Evolutionary conservation across 257 asterid genomes (phyloP), one percentile per base, ranked within the genome.

Genomic region (Parsonsia alboflavescens): DNA sequence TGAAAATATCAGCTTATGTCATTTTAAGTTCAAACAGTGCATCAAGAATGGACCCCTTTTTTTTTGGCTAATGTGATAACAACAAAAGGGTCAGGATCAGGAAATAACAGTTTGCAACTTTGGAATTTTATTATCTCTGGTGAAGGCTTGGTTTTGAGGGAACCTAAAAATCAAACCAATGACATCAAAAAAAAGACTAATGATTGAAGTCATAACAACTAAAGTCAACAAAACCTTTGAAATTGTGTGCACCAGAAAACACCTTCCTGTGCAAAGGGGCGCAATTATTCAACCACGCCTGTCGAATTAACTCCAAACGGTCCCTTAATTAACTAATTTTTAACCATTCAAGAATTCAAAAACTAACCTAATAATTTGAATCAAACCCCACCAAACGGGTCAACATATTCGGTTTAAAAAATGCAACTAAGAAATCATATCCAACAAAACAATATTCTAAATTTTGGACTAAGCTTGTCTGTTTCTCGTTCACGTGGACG

Each of bases 121-220:
- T 1, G 9, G 13, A 26, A 33, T 33, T 24, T 52, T n/a, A 68
- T 74, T 28, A 45, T 63, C 50, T 30, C 19, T 4, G 2, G 28
- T 33, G 17, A 46, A 48, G 67, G 50, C 13, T 46, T 46, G 12
- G 2, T 9, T 46, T 46, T 33, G 39, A 1, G 39, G 39, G 2
- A 46, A 11, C 50, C 13, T 7, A 46, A 1, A 46, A 46, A 46
- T 46, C 50, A 46, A 46, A 46, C 9, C 50, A 46, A 10, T 46
- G 57, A 52, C 26, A 54, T 17, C 1, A 19, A 53, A 24, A 39
- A n/a, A 49, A 41, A 65, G 46, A 42, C 39, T 33, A 1, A 6
- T 75, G 36, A 33, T 68, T 75, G 5, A 26, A 36, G 70, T 69
- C 45, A 33, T 76, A 44, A 44, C 64, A 58, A 9, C 45, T 39